A percentile compares a stretch with the other conserved stretches of the same genome.
phyloP scores from a whole-genome alignment of 139 green algal species.

The Picochlorum sp. region DNA sequence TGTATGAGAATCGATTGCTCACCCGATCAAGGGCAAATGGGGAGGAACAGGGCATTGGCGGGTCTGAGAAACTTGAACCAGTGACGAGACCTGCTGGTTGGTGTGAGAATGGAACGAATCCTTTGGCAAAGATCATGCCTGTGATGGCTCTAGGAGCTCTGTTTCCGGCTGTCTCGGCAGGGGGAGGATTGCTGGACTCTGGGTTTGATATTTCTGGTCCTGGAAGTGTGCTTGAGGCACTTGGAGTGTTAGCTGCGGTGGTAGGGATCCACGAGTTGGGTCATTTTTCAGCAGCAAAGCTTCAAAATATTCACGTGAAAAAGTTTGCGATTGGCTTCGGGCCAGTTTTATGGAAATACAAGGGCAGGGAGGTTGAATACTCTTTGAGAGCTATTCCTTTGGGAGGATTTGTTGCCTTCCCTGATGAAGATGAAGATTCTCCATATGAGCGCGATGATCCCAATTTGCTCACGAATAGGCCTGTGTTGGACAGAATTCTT shows the following conservation, averaged over 20 bases:
- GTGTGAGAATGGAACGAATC: no score
- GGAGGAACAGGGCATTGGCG: no score
- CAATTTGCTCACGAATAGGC: conserved; percentile 89
- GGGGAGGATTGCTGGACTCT: background rate
- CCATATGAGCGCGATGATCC: conserved; percentile 66
- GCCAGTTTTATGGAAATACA: conserved; percentile 62
- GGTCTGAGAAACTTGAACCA: no score
- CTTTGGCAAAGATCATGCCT: background rate
- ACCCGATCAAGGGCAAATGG: no score
- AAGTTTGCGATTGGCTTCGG: conserved; percentile 97
- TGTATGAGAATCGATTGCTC: no score
- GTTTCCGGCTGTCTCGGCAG: background rate
- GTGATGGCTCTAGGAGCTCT: background rate
- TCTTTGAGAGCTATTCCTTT: conserved; percentile 80
- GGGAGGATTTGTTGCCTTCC: conserved; percentile 95
- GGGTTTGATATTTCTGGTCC: conserved; percentile 55
- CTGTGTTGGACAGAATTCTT: conserved; percentile 55
- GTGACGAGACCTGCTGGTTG: no score
- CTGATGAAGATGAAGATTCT: conserved; percentile 83
- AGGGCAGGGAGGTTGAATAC: conserved; percentile 86
- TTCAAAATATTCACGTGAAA: conserved; percentile 85
- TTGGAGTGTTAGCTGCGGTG: conserved; percentile 74
- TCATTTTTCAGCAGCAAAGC: conserved; percentile 80
- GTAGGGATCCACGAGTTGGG: conserved; percentile 87
- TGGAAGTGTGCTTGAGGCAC: conserved; percentile 44